Base-by-base conservation (phyloP, 2,329 filamentous ascomycete species). In the Pyrenochaeta sp. region DNA sequence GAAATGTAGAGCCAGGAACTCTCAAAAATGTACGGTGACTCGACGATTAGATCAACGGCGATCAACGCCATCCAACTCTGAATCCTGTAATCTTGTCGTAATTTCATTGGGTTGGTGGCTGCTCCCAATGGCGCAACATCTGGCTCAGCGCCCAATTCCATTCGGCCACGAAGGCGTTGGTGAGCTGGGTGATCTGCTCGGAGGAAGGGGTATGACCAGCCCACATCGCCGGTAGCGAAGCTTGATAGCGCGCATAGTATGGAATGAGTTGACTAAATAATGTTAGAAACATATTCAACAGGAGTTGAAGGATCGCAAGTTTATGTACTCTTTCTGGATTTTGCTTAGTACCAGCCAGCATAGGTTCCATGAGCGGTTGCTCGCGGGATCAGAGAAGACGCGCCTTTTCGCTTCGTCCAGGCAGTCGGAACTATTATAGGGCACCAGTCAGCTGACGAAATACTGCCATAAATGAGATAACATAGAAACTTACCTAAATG, bases 351-450 rank as follows among this genome's bases (percentile, higher is more conserved):
- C 87, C 45, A 92, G 78, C 90, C 90, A 92, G 42, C 88, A 90
- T 66, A 90, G 81, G 71, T 92, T 93, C 90, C 90, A 92, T 72
- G 89, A 91, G 25, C 87, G 83, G 66, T 87, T 88, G 62, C 87
- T 90, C 19, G 83, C 79, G 0, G 88, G 88, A 61, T 92, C 90
- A 28, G 78, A 80, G 53, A 84, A 81, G 2, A 92, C 90, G 24
- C 88, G 81, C 54, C 79, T 77, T 67, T 89, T 88, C 0, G 90
- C 90, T 68, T 91, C 88, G 49, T 85, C 82, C 1, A 92, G 73
- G 34, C 89, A 83, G 48, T 88, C 86, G 12, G 84, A 86, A 64
- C 85, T 86, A 50, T 49, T 43, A n/a, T 30, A 22, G 19, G 24
- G 13, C 28, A 4, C 37, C 13, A 36, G 40, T 40, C 32, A 47